Evolutionary conservation across 805 yeast genomes (phyloP), one percentile per base, ranked within the genome.

Genomic region (Kuraishia ogatae): DNA sequence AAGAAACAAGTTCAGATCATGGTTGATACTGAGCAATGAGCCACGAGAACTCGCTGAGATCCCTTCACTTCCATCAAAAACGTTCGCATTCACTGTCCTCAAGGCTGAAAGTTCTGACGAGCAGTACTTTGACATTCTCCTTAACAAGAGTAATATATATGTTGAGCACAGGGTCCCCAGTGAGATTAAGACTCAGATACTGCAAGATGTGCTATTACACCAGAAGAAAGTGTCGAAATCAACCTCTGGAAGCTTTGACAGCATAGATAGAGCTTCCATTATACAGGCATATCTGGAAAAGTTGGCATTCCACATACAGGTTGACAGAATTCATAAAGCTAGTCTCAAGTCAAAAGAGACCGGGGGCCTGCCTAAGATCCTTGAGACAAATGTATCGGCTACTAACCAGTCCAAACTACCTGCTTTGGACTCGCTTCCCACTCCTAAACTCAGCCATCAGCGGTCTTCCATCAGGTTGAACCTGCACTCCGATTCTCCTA

Each of bases 1-100:
- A 51, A 84, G 84, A 62, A 86, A 86, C 71, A 80, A 81, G 66
- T 85, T 84, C 65, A 71, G 93, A 54, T 72, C 87, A 1, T 65
- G 80, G 62, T 77, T 87, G 60, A 74, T 86, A 2, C 66, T 86
- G 22, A 70, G 82, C 2, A 81, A 71, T 24, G 55, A 57, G 8
- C 89, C 90, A 2, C 70, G 63, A 24, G 71, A 73, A 54, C 62
- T 72, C 28, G 69, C 46, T 21, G 54, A 49, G 57, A 65, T 65
- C 51, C 74, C 69, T 53, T 60, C 52, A 28, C 60, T 62, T 54
- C 63, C 61, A 50, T 61, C 56, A 10, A 59, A 62, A 0, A 58
- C 67, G 53, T 62, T 72, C 61, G 56, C 60, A 43, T 80, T 81
- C 56, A 43, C 62, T 1, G 68, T 80, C 1, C 63, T 82, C 48